phyloP scores from a whole-genome alignment of 176 grass and related monocot species.

The Stipa capillata region DNA sequence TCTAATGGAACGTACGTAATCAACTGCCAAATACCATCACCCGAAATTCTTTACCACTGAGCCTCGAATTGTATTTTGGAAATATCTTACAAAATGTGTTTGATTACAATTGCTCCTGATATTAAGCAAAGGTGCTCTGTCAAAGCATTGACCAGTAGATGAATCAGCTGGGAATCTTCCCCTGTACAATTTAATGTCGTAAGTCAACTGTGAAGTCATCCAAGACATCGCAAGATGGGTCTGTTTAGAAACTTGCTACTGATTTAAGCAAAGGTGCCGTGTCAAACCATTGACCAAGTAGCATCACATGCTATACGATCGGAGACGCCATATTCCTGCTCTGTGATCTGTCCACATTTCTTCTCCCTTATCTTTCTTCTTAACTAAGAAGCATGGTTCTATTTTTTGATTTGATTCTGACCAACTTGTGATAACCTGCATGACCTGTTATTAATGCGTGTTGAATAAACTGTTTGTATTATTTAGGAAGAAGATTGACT shows the following conservation, averaged over 20 bases:
- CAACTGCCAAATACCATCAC: background rate
- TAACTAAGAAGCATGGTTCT: background rate
- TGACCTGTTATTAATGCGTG: background rate
- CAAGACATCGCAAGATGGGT: background rate
- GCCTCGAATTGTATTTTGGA: background rate
- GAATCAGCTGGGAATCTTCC: background rate
- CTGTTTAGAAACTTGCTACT: background rate
- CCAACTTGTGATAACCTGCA: background rate
- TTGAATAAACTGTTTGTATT: background rate
- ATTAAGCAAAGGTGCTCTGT: slow-evolving; percentile 2
- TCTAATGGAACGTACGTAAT: background rate
- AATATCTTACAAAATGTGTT: background rate
- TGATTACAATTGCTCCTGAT: background rate
- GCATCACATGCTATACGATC: background rate
- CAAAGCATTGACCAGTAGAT: slow-evolving; percentile 11
- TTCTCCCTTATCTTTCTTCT: background rate
- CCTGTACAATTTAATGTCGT: background rate
- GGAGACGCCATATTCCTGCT: background rate
- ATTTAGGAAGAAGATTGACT: background rate
- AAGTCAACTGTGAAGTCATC: background rate
- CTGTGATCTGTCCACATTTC: background rate
- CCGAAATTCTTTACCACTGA: background rate
- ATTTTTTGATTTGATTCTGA: slow-evolving; percentile 11
- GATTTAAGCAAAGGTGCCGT: background rate
- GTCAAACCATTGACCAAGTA: slow-evolving; percentile 13